Base-by-base conservation (phyloP, 352 stramenopile genomes). In the Phytophthora pluvialis region DNA sequence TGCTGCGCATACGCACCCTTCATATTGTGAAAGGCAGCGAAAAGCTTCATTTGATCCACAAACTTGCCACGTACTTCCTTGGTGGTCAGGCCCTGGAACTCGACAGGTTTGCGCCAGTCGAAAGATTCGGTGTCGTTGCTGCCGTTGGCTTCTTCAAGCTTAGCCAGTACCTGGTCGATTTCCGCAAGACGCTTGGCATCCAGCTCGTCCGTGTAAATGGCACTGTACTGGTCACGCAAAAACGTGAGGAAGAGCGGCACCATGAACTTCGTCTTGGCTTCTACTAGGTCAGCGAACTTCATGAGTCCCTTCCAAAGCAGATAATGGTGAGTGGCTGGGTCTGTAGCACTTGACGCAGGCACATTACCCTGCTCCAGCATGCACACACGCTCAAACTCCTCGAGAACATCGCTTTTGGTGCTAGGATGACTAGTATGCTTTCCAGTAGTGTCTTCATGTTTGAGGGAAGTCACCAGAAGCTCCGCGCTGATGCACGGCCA, bases 251-350 rank as follows among this genome's bases (percentile, higher is more conserved):
- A 95, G n/a, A 97, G 73, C 16, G 88, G 88, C 9, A 95, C 86
- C 51, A 97, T 69, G 45, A 95, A 94, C 47, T 89, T 95, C 18
- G 88, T 95, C 67, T 94, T 95, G 15, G 76, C 75, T 65, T 97
- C 88, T 8, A 93, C 77, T 5, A 89, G 64, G 25, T 95, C 86
- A 13, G 77, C 44, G 48, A 89, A 92, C 57, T 91, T 89, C 47
- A 80, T 70, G 21, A 96, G 75, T 0, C 77, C 78, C 58, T 95
- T 94, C 83, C 81, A 97, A 32, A 97, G 52, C n/a, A 96, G 50
- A 2, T 56, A 75, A 67, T 96, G 89, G 49, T 96, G 86, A 11
- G 80, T 96, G 9, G 65, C 68, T 26, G 73, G 59, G 54, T 97
- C 89, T 13, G 86, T 95, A 43, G 85, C 77, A 26, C 42, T 77